Base-by-base conservation (phyloP, 2,329 filamentous ascomycete species). In the Didymella glomerata region DNA sequence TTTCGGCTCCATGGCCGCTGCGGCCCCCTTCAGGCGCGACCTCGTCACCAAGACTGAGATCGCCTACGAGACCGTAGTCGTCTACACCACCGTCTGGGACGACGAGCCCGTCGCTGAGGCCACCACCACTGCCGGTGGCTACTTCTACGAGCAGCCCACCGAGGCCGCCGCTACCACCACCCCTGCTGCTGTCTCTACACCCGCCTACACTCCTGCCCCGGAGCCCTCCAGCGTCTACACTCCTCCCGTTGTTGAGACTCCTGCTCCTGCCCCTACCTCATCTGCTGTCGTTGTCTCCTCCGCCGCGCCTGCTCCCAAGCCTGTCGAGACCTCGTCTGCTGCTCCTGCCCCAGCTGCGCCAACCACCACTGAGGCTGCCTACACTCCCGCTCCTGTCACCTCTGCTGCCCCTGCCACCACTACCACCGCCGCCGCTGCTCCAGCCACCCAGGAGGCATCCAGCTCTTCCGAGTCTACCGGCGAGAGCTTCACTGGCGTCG, bases 21-120 rank as follows among this genome's bases (percentile, higher is more conserved):
- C 76, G 49, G 68, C 69, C 18, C 48, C 75, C 32, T 60, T 72
- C 68, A 76, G 70, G 68, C 76, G 76, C 64, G 73, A 66, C 25
- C 66, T 75, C 38, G 63, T 69, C 64, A 75, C 71, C 68, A 67
- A 75, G 67, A 73, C 69, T 48, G 66, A 75, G 62, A 30, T 71
- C 22, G 68, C 74, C 46, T 55, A 69, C 32, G 74, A 76, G 68
- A 76, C 74, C 28, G 68, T 75, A 40, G 54, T 74, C 34, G 59
- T 73, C 66, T 76, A 70, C 66, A 75, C 73, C 67, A 77, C 76
- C 32, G 66, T 76, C 63, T 77, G 65, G 61, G 72, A 70, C 28
- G 68, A 68, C 60, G 62, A 70, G 24, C 53, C 63, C 3, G 45
- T 58, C 14, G 38, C 67, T 27, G 53, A 62, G 60, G 53, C 65